Evolutionary conservation across 441 rosid species (phyloP), one percentile per base, ranked within the genome.

Genomic region (Pelargonium cotyledonis): DNA sequence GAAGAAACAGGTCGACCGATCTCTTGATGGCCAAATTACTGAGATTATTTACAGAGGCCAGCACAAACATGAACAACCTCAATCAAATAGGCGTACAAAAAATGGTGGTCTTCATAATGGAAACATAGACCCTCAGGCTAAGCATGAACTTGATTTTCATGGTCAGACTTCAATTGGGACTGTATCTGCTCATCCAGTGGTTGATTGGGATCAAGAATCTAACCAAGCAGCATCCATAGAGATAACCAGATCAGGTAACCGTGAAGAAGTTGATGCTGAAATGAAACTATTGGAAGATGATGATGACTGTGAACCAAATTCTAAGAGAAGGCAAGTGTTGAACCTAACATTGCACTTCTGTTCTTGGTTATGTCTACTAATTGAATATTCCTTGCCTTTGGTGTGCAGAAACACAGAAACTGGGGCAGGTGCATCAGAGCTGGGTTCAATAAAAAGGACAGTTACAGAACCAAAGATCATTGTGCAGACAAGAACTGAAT

Each of bases 361-460:
- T 53, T 53, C 21, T 15, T 53, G 60, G 19, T 53, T 53, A 53
- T 18, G 15, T 53, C 2, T 53, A 15, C 60, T 53, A 49, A 49
- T 4, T 15, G 16, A 18, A 15, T n/a, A n/a, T 15, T 53, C 15
- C 21, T 53, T 53, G 73, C 47, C 70, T 21, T 51, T 76, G 40
- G 18, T 51, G 23, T 44, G 55, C 69, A 73, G 12, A 38, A 29
- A 70, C 16, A 51, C 77, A 86, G 91, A 86, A 80, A 82, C 85
- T 58, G 91, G 86, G 79, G 85, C 87, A 15, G 85, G 83, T 78
- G 77, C 88, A 44, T 70, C 85, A 44, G 91, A 86, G 74, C 85
- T 89, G 86, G 83, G 87, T 79, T 90, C 89, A 71, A 85, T 88
- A 66, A 79, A 94, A 57, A 84, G 92, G 85, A 91, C 97, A 38